phyloP scores from a whole-genome alignment of 495 filamentous ascomycete species.

The Rhypophila decipiens region DNA sequence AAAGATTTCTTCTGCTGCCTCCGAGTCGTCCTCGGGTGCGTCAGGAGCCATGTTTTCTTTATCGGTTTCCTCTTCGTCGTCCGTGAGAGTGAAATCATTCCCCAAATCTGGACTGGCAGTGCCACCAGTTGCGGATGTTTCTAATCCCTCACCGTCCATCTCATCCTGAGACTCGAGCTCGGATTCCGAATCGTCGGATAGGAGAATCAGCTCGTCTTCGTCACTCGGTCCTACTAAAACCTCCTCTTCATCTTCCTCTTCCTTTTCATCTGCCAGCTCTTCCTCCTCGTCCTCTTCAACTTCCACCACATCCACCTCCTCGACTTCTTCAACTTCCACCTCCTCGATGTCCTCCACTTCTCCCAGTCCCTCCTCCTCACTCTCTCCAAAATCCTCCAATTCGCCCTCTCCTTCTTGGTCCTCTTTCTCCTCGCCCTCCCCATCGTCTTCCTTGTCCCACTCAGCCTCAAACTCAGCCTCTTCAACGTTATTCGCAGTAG shows the following conservation, averaged over 20 bases:
- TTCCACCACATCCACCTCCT: background rate
- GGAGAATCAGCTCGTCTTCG: too few relatives aligned
- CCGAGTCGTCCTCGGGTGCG: conserved; percentile 9
- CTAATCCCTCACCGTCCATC: too few relatives aligned
- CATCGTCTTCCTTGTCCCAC: background rate
- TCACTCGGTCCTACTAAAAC: too few relatives aligned
- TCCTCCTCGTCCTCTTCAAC: background rate
- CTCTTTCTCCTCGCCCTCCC: background rate
- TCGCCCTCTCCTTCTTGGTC: background rate
- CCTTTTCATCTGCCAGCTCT: background rate
- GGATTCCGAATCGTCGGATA: too few relatives aligned
- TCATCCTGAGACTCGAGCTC: too few relatives aligned
- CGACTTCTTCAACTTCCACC: background rate
- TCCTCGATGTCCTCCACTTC: background rate
- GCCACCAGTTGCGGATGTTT: too few relatives aligned
- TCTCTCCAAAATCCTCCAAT: background rate
- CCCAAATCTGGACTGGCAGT: too few relatives aligned
- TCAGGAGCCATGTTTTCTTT: conserved; percentile 2
- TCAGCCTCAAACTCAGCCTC: background rate
- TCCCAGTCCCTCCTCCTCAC: conserved; percentile 9
- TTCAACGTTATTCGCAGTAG: background rate
- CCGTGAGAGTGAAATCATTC: background rate
- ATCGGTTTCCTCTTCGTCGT: conserved; percentile 3
- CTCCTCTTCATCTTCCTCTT: background rate
- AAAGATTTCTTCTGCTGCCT: too few relatives aligned